Percentiles rank a stretch among this genome's conserved stretches.
These are phyloP conservation scores for Leptodontidium sp. DNA, from an alignment of 2,329 filamentous ascomycete genomes.

Conservation along the genomic window DNA sequence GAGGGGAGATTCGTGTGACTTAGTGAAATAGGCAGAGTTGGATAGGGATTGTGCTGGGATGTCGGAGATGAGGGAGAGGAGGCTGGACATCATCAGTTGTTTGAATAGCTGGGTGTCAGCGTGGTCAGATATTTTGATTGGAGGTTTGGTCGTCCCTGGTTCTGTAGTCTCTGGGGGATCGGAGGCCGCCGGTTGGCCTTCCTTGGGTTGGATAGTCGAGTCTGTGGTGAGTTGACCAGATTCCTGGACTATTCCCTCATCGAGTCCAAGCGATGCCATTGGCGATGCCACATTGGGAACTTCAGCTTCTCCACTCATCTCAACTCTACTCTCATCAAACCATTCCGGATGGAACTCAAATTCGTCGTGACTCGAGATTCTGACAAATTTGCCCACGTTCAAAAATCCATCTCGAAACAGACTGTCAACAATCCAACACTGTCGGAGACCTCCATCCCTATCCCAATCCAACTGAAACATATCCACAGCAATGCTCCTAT, in stretches of 20 bases:
- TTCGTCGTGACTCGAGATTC: conserved; percentile 15
- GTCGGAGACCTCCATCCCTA: conserved; percentile 11
- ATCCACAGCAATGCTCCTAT: neutral
- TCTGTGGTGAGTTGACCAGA: neutral
- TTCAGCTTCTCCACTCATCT: no score
- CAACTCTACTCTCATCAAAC: neutral
- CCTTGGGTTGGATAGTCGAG: neutral
- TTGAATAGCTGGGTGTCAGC: conserved; percentile 11
- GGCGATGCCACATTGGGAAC: neutral
- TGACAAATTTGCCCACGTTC: conserved; percentile 13
- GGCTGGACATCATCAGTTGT: conserved; percentile 19
- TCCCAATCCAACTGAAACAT: conserved; percentile 22
- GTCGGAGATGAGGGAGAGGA: conserved; percentile 1
- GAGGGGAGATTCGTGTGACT: neutral
- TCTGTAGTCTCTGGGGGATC: neutral
- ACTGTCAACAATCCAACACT: conserved; percentile 21
- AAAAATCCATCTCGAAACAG: conserved; percentile 13
- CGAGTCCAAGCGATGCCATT: no score
- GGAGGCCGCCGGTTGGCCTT: neutral
- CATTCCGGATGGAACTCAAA: conserved; percentile 15
- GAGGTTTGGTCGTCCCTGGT: no score
- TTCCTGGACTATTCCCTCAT: neutral
- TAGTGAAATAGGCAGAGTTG: no score
- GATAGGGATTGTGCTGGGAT: neutral
- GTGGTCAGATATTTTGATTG: neutral